These are phyloP conservation scores for Candida hungchunana DNA, from an alignment of 805 yeast species.

Conservation along the genomic window DNA sequence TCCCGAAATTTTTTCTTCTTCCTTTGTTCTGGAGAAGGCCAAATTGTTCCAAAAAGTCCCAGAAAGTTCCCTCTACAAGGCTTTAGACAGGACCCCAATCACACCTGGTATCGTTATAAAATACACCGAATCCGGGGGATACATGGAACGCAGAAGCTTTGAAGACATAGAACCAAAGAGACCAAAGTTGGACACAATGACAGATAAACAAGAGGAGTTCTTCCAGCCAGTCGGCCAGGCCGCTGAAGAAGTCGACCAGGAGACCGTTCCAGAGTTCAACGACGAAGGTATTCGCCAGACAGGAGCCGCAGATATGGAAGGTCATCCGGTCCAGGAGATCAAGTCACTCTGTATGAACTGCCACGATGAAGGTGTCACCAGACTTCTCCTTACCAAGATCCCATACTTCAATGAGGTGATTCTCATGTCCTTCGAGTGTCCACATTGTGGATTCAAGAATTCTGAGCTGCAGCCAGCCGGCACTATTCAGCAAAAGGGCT, in stretches of 20 bases:
- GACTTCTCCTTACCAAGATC: conserved; percentile 79
- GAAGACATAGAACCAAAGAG: conserved; percentile 8
- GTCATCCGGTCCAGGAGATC: conserved; percentile 93
- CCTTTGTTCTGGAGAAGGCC: background rate
- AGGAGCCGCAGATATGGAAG: conserved; percentile 79
- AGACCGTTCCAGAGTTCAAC: conserved; percentile 17
- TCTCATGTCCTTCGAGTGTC: conserved; percentile 92
- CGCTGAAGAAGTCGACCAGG: conserved; percentile 43
- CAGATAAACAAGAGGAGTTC: conserved; percentile 34
- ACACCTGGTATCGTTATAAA: background rate
- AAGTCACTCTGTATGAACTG: conserved; percentile 97
- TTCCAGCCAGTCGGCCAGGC: conserved; percentile 60
- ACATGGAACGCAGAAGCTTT: conserved; percentile 5
- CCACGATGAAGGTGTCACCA: conserved; percentile 76
- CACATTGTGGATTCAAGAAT: conserved; percentile 89
- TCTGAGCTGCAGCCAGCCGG: conserved; percentile 96
- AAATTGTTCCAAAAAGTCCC: conserved; percentile 1
- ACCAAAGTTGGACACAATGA: conserved; percentile 14
- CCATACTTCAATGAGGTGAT: conserved; percentile 91
- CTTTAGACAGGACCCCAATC: background rate
- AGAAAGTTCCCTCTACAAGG: too few species aligned
- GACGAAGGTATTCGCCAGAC: conserved; percentile 52
- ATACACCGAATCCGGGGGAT: background rate
- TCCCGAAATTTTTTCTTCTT: conserved; percentile 9
- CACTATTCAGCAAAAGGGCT: conserved; percentile 83